Conservation (phyloP, 768 basidiomycete genomes). For the Strobilomyces dryophilus region DNA sequence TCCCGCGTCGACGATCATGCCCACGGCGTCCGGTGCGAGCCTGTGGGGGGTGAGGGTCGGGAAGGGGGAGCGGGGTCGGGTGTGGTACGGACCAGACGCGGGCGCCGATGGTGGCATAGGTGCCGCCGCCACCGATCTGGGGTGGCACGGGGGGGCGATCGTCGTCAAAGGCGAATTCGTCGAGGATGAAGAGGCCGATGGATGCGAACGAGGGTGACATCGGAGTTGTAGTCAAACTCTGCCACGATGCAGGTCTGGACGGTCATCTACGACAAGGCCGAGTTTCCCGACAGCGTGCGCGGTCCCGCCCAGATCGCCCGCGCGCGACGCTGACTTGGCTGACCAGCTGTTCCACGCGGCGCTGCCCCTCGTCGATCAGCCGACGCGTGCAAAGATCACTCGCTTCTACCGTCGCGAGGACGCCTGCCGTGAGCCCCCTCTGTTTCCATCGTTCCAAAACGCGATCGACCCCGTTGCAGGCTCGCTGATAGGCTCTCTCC, state of each 20-base stretch:
- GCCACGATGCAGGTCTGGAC: slow-evolving; percentile 41
- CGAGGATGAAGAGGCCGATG: slow-evolving; percentile 91
- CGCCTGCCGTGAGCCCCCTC: slow-evolving; percentile 46
- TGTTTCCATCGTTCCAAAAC: background rate
- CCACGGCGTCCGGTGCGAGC: slow-evolving; percentile 60
- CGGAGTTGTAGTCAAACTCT: slow-evolving; percentile 21
- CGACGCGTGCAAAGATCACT: slow-evolving; percentile 52
- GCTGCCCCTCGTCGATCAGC: slow-evolving; percentile 53
- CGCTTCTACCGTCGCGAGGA: slow-evolving; percentile 71
- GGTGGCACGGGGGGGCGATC: slow-evolving; percentile 15
- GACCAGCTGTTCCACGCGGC: slow-evolving; percentile 59
- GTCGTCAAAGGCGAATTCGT: slow-evolving; percentile 55
- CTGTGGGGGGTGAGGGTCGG: slow-evolving; percentile 31
- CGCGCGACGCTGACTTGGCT: background rate
- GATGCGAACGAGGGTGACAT: slow-evolving; percentile 45
- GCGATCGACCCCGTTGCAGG: slow-evolving; percentile 40
- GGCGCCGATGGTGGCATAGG: slow-evolving; percentile 75
- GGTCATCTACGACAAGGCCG: slow-evolving; percentile 33
- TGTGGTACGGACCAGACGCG: slow-evolving; percentile 60
- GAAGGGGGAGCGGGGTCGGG: background rate
- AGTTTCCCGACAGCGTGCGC: slow-evolving; percentile 36
- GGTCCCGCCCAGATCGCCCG: background rate
- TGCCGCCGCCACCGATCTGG: slow-evolving; percentile 88
- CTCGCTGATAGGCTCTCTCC: slow-evolving; percentile 70
- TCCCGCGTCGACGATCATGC: slow-evolving; percentile 85